A percentile compares a stretch with the other conserved stretches of the same genome.
Evolutionary conservation across 352 stramenopile species (phyloP).

Genomic region (Thraustochytrium aureum): DNA sequence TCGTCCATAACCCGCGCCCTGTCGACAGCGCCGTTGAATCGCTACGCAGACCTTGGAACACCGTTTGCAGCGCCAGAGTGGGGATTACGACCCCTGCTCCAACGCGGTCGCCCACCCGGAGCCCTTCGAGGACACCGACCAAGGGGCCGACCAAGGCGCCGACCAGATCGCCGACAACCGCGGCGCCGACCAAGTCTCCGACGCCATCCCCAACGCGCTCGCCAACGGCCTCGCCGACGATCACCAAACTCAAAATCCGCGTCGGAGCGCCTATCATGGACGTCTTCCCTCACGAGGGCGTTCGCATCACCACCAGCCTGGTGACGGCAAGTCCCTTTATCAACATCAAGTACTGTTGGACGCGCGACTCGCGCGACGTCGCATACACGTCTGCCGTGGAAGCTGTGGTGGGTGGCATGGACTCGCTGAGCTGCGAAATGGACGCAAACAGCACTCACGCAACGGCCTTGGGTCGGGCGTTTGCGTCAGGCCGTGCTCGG

Average conservation of each 20-base stretch:
- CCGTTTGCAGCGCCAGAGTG: background rate
- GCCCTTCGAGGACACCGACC: background rate
- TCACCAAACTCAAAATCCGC: background rate
- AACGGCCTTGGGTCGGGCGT: too few species aligned
- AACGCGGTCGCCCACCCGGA: background rate
- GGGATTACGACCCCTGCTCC: background rate
- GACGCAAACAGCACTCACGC: too few species aligned
- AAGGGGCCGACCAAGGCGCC: background rate
- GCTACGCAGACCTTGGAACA: background rate
- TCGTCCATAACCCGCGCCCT: conserved; percentile 50
- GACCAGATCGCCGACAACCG: conserved; percentile 5
- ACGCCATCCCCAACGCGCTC: background rate
- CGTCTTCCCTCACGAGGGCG: conserved; percentile 37
- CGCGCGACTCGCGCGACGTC: background rate
- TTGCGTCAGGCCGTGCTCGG: background rate
- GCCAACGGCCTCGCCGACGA: background rate
- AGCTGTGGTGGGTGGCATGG: background rate
- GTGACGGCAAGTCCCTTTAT: background rate
- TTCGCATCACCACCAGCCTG: background rate
- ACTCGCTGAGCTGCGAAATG: background rate
- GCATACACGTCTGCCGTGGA: background rate
- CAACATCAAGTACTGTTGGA: conserved; percentile 45
- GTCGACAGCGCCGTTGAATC: background rate
- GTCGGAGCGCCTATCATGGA: background rate
- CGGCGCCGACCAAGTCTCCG: background rate